These are phyloP conservation scores for Cavenderia fasciculata DNA, from an alignment of 78 protist genomes.

Conservation along the genomic window DNA sequence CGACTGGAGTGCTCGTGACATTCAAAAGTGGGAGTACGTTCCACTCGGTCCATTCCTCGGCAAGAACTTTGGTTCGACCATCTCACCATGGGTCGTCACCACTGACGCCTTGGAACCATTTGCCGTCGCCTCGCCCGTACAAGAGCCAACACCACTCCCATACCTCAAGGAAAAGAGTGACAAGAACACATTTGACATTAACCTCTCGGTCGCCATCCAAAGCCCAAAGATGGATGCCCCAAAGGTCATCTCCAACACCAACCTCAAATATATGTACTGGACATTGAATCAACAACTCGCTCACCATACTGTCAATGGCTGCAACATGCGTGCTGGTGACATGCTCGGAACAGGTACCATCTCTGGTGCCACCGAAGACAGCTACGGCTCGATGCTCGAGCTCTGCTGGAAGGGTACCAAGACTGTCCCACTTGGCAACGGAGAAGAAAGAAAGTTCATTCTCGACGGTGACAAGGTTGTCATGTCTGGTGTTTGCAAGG, in stretches of 20 bases:
- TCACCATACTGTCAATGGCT: slow-evolving; percentile 94
- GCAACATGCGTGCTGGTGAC: slow-evolving; percentile 94
- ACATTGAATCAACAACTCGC: slow-evolving; percentile 93
- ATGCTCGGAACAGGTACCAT: slow-evolving; percentile 95
- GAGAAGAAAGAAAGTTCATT: slow-evolving; percentile 84
- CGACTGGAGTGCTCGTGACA: slow-evolving; percentile 97
- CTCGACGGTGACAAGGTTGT: slow-evolving; percentile 90
- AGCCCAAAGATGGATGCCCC: slow-evolving; percentile 15
- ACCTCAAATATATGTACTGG: slow-evolving; percentile 92
- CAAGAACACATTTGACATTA: slow-evolving; percentile 77
- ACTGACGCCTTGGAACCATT: slow-evolving; percentile 95
- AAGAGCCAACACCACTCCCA: slow-evolving; percentile 85
- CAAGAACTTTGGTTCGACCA: slow-evolving; percentile 94
- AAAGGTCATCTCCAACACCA: slow-evolving; percentile 37
- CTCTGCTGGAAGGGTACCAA: slow-evolving; percentile 90
- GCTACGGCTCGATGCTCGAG: slow-evolving; percentile 92
- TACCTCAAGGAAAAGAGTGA: slow-evolving; percentile 85
- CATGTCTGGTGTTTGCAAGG: slow-evolving; percentile 82
- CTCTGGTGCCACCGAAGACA: slow-evolving; percentile 87
- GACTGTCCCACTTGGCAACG: slow-evolving; percentile 65
- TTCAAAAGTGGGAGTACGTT: slow-evolving; percentile 95
- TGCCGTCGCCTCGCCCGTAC: slow-evolving; percentile 54
- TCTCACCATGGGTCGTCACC: slow-evolving; percentile 98
- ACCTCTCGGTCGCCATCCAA: slow-evolving; percentile 49
- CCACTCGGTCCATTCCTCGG: slow-evolving; percentile 97